A percentile compares a stretch with the other conserved stretches of the same genome.
Conservation (phyloP, 163 green algal genomes). For the Scenedesmus sp. region DNA sequence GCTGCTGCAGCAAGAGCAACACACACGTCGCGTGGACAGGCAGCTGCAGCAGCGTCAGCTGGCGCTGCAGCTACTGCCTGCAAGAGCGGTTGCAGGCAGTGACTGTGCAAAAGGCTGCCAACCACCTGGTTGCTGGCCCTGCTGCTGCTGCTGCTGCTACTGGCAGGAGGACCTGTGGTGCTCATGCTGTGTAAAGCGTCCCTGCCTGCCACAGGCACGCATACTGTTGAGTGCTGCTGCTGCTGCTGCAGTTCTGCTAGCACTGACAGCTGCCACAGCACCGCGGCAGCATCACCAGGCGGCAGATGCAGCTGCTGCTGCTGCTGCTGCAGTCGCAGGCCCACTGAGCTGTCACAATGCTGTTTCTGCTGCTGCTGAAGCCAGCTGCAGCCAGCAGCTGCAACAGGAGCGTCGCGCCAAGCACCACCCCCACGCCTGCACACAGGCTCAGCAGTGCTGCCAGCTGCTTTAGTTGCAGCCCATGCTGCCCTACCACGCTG, state of each 20-base stretch:
- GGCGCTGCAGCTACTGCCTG: slow-evolving; percentile 4
- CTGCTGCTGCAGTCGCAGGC: not conserved
- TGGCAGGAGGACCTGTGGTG: not conserved
- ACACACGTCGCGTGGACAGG: not conserved
- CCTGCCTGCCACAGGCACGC: too few relatives aligned
- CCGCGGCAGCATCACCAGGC: slow-evolving; percentile 17
- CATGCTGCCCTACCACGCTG: not conserved
- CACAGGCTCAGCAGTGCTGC: not conserved
- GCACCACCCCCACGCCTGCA: not conserved
- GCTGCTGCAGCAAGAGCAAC: not conserved
- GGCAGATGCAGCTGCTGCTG: slow-evolving; percentile 8
- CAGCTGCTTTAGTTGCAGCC: slow-evolving; percentile 27
- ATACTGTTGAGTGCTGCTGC: not conserved
- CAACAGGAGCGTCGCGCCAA: not conserved
- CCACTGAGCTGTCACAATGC: not conserved
- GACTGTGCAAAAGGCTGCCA: not conserved
- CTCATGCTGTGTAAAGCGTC: not conserved
- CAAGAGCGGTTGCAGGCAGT: not conserved
- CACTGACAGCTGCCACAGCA: slow-evolving; percentile 20
- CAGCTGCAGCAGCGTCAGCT: not conserved
- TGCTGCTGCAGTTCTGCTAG: slow-evolving; percentile 25
- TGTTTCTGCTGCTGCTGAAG: not conserved
- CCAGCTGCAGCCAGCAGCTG: slow-evolving; percentile 14
- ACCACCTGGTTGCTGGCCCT: not conserved
- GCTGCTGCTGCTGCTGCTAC: slow-evolving; percentile 28